phyloP scores from a whole-genome alignment of 441 rosid genomes.

The Erodium chrysanthum region DNA sequence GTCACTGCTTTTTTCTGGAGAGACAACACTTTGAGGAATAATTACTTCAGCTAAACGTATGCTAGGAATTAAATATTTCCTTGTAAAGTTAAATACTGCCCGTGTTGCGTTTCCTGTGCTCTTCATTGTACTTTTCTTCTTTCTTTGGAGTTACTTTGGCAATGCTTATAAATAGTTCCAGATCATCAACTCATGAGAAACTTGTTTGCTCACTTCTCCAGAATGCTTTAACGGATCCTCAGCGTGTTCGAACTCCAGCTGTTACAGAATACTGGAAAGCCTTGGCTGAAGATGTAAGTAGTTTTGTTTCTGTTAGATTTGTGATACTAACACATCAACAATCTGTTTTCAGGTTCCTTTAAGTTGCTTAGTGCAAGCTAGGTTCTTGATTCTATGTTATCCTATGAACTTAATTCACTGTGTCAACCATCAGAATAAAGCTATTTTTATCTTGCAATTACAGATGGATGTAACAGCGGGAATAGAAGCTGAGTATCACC shows the following conservation, averaged over 20 bases:
- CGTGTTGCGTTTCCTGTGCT: slow-evolving; percentile 1
- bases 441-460: slow-evolving; percentile 20
- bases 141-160: slow-evolving; percentile 7
- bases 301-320: slow-evolving; percentile 1
- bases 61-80: neutral
- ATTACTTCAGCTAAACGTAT: neutral
- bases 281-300: slow-evolving; percentile 87
- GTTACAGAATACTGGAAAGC: slow-evolving; percentile 93
- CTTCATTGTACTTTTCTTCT: neutral
- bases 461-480: slow-evolving; percentile 96
- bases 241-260: slow-evolving; percentile 77
- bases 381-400: neutral
- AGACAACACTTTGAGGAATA: neutral
- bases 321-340: neutral
- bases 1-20: neutral
- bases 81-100: neutral
- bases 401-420: neutral
- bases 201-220: slow-evolving; percentile 27
- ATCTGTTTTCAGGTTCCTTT: neutral
- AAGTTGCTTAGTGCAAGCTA: neutral
- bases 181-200: slow-evolving; percentile 12
- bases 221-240: slow-evolving; percentile 85
- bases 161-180: neutral
- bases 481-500: slow-evolving; percentile 90
- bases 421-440: slow-evolving; percentile 5